Evolutionary conservation across 371 early-diverging fungal species (phyloP).

Genomic region (Saksenaea vasiformis): DNA sequence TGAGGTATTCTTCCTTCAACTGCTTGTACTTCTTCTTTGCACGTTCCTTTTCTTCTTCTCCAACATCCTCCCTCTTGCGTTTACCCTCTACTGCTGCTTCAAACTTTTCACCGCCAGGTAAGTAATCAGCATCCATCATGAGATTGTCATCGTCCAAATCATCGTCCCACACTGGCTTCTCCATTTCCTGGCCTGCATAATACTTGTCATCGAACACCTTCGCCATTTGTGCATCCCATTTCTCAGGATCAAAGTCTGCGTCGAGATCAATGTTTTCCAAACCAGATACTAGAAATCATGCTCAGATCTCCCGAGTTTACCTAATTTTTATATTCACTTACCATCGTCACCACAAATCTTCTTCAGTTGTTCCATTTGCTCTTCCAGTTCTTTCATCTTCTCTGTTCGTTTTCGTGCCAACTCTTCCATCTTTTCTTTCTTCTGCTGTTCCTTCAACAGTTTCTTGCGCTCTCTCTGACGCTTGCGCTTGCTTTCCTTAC

Average conservation of each 20-base stretch:
- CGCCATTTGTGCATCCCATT: conserved; percentile 83
- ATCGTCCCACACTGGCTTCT: conserved; percentile 86
- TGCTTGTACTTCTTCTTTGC: conserved; percentile 43
- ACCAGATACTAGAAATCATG: conserved; percentile 47
- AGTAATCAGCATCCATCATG: conserved; percentile 89
- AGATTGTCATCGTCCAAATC: conserved; percentile 76
- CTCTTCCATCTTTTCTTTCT: conserved; percentile 74
- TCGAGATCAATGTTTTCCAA: conserved; percentile 85
- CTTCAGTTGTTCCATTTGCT: conserved; percentile 75
- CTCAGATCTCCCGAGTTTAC: not conserved
- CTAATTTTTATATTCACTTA: conserved; percentile 14
- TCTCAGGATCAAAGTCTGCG: conserved; percentile 87
- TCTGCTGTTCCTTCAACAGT: conserved; percentile 71
- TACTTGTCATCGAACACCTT: conserved; percentile 76
- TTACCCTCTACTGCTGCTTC: conserved; percentile 30
- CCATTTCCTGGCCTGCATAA: conserved; percentile 53
- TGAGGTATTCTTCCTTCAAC: conserved; percentile 87
- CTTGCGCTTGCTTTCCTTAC: conserved; percentile 78
- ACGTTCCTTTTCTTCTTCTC: conserved; percentile 33
- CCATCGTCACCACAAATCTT: conserved; percentile 82
- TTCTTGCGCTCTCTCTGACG: conserved; percentile 66
- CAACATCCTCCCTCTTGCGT: conserved; percentile 27
- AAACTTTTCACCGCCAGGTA: conserved; percentile 72
- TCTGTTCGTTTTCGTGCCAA: conserved; percentile 87
- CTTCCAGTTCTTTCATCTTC: conserved; percentile 81